phyloP scores from a whole-genome alignment of 306 rosid genomes.

The Hylodesmum podocarpum region DNA sequence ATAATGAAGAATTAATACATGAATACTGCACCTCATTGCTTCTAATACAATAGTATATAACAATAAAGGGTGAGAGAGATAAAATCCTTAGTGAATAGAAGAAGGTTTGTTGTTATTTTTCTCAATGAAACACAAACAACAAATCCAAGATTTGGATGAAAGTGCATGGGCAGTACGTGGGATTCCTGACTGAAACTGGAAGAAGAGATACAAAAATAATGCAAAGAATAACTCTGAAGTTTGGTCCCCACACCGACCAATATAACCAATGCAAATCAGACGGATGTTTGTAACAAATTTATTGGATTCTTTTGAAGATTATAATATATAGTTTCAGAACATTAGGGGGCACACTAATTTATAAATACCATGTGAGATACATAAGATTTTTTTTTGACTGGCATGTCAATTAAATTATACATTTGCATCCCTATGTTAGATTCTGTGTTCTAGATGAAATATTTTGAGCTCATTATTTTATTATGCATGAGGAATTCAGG shows the following conservation, averaged over 20 bases:
- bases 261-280: slow-evolving; percentile 73
- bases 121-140: not conserved
- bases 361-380: slow-evolving; percentile 66
- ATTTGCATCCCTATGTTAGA: slow-evolving; percentile 41
- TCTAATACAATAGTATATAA: not conserved
- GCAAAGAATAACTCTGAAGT: slow-evolving; percentile 32
- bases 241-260: slow-evolving; percentile 78
- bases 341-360: slow-evolving; percentile 39
- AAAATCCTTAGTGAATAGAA: not conserved
- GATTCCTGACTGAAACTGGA: slow-evolving; percentile 31
- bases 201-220: slow-evolving; percentile 25
- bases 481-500: not conserved
- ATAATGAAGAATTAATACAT: not conserved
- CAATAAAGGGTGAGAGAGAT: not conserved
- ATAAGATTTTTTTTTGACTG: slow-evolving; percentile 51
- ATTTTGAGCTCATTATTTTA: slow-evolving; percentile 28
- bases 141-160: slow-evolving; percentile 45
- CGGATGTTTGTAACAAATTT: slow-evolving; percentile 63
- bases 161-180: slow-evolving; percentile 68
- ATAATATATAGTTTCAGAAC: slow-evolving; percentile 27
- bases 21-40: not conserved
- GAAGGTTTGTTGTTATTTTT: not conserved
- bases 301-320: slow-evolving; percentile 44
- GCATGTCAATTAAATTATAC: slow-evolving; percentile 39
- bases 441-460: slow-evolving; percentile 34